phyloP scores from a whole-genome alignment of 768 basidiomycete genomes.

The Serendipita sp. region DNA sequence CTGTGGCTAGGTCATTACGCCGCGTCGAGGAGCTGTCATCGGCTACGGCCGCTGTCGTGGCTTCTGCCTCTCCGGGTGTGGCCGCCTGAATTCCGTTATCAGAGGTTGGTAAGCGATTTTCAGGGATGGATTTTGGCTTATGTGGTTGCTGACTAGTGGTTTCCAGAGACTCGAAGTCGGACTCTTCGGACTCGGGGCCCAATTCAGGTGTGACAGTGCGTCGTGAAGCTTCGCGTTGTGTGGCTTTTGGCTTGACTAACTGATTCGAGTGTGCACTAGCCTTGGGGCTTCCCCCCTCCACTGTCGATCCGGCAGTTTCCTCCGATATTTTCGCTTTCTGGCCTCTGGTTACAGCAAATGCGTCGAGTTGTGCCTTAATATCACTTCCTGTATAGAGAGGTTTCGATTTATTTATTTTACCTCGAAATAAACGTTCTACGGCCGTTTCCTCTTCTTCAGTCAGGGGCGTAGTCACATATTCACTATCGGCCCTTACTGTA shows the following conservation, averaged over 20 bases:
- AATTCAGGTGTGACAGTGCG: not conserved
- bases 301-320: not conserved
- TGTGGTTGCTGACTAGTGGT: not conserved
- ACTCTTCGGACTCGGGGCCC: not conserved
- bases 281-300: not conserved
- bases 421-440: not conserved
- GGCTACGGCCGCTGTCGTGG: not conserved
- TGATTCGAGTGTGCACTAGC: not conserved
- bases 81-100: no score
- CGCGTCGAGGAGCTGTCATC: not conserved
- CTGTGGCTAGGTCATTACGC: not conserved
- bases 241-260: not conserved
- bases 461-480: slow-evolving; percentile 11
- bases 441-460: not conserved
- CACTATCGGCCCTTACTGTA: slow-evolving; percentile 13
- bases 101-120: not conserved
- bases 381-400: not conserved
- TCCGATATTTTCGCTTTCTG: not conserved
- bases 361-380: not conserved
- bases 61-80: not conserved
- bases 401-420: not conserved
- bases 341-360: not conserved
- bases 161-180: not conserved
- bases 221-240: not conserved
- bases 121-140: not conserved